phyloP scores from a whole-genome alignment of 768 basidiomycete genomes.

The Mycena sanguinolenta region DNA sequence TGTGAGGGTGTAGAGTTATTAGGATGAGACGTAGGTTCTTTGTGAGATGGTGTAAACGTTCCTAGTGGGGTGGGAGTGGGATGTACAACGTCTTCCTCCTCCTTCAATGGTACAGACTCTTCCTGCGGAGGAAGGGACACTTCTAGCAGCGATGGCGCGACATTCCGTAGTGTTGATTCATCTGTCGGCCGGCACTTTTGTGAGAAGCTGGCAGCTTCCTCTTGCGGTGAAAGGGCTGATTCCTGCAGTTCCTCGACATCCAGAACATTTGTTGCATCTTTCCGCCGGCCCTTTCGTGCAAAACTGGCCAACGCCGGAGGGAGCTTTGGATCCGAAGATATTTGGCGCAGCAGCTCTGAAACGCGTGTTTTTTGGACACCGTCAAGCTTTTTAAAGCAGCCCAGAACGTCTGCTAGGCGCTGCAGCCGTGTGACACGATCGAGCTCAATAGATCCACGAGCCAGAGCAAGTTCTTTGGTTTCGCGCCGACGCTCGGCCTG shows the following conservation, averaged over 20 bases:
- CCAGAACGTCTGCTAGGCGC: slow-evolving; percentile 55
- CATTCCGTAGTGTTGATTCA: background rate
- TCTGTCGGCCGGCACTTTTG: background rate
- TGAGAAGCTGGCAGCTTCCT: background rate
- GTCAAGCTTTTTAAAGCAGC: slow-evolving; percentile 52
- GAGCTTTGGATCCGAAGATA: slow-evolving; percentile 21
- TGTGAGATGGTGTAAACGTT: background rate
- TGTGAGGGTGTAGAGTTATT: background rate
- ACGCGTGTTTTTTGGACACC: slow-evolving; percentile 44
- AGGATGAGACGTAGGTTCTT: slow-evolving; percentile 4
- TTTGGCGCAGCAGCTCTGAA: slow-evolving; percentile 42
- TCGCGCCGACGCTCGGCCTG: slow-evolving; percentile 71
- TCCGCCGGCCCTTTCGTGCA: background rate
- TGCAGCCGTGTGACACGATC: slow-evolving; percentile 69
- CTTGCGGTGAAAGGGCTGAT: background rate
- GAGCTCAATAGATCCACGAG: slow-evolving; percentile 70
- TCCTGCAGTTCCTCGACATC: background rate
- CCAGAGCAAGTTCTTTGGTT: slow-evolving; percentile 59
- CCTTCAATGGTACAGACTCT: background rate
- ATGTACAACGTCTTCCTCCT: background rate
- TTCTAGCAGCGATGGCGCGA: background rate
- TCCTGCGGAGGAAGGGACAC: background rate
- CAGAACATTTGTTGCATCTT: background rate
- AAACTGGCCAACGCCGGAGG: background rate
- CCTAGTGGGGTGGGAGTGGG: background rate